These are phyloP conservation scores for Saturnispora kantuleensis DNA, from an alignment of 805 yeast species.

Conservation along the genomic window DNA sequence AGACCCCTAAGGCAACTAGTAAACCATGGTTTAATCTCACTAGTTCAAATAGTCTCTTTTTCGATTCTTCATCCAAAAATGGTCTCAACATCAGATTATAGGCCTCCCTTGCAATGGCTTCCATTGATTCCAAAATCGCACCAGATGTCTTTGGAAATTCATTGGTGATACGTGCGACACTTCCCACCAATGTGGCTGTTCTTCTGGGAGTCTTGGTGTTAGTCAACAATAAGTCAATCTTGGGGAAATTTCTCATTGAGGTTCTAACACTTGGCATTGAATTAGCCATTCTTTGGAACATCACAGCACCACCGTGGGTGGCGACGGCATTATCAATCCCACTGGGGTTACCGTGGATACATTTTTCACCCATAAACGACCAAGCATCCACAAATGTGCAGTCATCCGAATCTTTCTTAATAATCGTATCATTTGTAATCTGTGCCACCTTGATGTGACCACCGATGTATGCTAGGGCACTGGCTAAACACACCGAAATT, in stretches of 20 bases:
- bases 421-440: constrained; percentile 27
- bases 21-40: constrained; percentile 82
- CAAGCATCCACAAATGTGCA: constrained; percentile 65
- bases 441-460: constrained; percentile 38
- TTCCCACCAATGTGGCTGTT: constrained; percentile 74
- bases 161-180: constrained; percentile 49
- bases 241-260: constrained; percentile 64
- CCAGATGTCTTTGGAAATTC: constrained; percentile 46
- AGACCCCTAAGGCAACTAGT: constrained; percentile 76
- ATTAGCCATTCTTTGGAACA: constrained; percentile 58
- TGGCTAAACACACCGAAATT: constrained; percentile 70
- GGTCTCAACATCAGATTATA: constrained; percentile 51
- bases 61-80: constrained; percentile 33
- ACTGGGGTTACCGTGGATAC: constrained; percentile 93
- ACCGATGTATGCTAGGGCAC: constrained; percentile 60
- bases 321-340: constrained; percentile 97
- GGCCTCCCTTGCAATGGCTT: constrained; percentile 61
- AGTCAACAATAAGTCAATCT: constrained; percentile 63
- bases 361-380: constrained; percentile 90
- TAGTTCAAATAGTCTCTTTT: constrained; percentile 43
- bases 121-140: constrained; percentile 68
- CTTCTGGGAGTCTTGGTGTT: constrained; percentile 83
- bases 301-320: constrained; percentile 90
- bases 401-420: constrained; percentile 29
- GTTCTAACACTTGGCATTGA: constrained; percentile 56